Evolutionary conservation across 345 rosid genomes (phyloP).

Genomic region (Hibiscus syriacus): DNA sequence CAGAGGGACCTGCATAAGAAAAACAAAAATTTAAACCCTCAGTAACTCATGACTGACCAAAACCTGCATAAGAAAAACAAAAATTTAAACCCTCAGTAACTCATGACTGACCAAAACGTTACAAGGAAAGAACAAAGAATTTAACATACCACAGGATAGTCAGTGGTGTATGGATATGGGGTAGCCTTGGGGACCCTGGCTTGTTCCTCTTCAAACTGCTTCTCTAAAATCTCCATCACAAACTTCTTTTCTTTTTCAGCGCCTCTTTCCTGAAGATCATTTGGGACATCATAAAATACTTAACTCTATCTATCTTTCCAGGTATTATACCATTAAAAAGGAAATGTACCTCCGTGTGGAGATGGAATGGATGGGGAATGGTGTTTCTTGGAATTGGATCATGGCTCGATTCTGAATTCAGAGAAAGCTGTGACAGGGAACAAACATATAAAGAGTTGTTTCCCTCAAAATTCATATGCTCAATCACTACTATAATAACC

Average conservation of each 20-base stretch:
- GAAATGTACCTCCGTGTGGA: constrained; percentile 69
- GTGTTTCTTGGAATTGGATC: constrained; percentile 69
- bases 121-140: not conserved
- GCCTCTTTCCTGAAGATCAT: constrained; percentile 72
- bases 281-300: not conserved
- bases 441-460: not conserved
- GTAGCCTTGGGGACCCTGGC: constrained; percentile 69
- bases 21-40: not conserved
- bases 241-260: constrained; percentile 76
- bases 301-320: not conserved
- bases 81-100: not conserved
- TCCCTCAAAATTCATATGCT: not conserved
- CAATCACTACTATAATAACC: not conserved
- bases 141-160: constrained; percentile 76
- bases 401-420: constrained; percentile 59
- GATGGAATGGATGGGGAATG: constrained; percentile 81
- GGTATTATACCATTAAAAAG: not conserved
- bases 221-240: constrained; percentile 42
- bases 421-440: constrained; percentile 53
- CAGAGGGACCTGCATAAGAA: constrained; percentile 59
- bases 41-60: not conserved
- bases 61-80: constrained; percentile 29
- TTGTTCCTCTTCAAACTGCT: constrained; percentile 66
- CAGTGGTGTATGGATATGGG: constrained; percentile 96
- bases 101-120: not conserved